Evolutionary conservation across 2,329 filamentous ascomycete genomes (phyloP).

Genomic region (Pseudogymnoascus verrucosus): DNA sequence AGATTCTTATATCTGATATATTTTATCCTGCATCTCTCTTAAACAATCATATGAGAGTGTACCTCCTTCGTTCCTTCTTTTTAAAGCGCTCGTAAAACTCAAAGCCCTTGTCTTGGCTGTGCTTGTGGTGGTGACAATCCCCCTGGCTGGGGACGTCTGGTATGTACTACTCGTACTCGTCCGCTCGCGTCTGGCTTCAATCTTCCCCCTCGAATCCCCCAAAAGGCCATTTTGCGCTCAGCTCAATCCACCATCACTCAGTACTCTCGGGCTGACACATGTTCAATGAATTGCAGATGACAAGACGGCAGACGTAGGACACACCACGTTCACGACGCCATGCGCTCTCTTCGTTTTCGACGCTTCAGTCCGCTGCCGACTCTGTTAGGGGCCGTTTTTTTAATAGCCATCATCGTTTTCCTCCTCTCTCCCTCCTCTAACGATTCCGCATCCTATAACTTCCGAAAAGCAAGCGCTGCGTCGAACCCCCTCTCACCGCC

Average conservation of each 20-base stretch:
- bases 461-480: constrained; percentile 48
- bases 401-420: constrained; percentile 63
- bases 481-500: constrained; percentile 65
- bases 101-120: background rate
- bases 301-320: background rate
- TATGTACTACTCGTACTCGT: background rate
- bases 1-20: background rate
- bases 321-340: constrained; percentile 26
- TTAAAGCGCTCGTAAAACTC: background rate
- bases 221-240: background rate
- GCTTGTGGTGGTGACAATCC: background rate
- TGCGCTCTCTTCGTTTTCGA: constrained; percentile 64
- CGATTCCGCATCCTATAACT: constrained; percentile 39
- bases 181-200: background rate
- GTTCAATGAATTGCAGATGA: background rate
- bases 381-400: constrained; percentile 61
- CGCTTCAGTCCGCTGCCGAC: constrained; percentile 72
- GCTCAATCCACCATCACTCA: background rate
- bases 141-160: background rate
- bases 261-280: background rate
- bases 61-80: background rate
- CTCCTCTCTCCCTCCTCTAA: constrained; percentile 45
- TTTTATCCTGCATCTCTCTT: background rate
- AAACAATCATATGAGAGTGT: background rate
- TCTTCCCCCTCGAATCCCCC: background rate